A percentile compares a stretch with the other conserved stretches of the same genome.
Conservation (phyloP, 306 rosid species). For the Prunus davidiana region DNA sequence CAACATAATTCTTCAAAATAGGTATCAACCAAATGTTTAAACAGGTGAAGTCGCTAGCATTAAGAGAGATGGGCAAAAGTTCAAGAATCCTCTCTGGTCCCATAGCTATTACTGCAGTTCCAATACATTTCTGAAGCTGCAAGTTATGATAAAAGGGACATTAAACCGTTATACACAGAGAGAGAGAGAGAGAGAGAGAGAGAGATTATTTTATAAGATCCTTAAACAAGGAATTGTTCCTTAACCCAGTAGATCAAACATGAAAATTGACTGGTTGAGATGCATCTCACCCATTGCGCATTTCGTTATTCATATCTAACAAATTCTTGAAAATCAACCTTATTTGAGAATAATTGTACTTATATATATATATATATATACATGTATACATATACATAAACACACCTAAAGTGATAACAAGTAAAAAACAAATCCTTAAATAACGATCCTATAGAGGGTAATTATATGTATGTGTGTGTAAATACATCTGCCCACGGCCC, state of each 20-base stretch:
- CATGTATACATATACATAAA: neutral
- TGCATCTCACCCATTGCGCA: neutral
- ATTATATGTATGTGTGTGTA: neutral
- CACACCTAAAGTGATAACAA: neutral
- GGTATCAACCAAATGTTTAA: constrained; percentile 80
- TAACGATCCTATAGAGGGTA: neutral
- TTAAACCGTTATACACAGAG: neutral
- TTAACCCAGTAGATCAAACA: neutral
- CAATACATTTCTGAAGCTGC: constrained; percentile 81
- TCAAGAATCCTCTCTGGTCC: constrained; percentile 78
- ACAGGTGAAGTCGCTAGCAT: constrained; percentile 40
- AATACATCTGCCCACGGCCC: neutral
- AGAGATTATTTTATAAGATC: neutral
- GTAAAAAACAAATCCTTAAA: neutral
- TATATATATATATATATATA: neutral
- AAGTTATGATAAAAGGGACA: constrained; percentile 11
- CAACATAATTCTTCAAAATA: constrained; percentile 61
- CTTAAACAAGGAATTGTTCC: neutral
- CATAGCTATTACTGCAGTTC: constrained; percentile 80
- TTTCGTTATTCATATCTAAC: neutral
- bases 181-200: neutral
- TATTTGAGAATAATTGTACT: neutral
- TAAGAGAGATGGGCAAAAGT: constrained; percentile 64
- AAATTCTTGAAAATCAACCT: neutral
- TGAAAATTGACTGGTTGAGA: neutral